phyloP scores from a whole-genome alignment of 257 asterid species.

The Voacanga thouarsii region DNA sequence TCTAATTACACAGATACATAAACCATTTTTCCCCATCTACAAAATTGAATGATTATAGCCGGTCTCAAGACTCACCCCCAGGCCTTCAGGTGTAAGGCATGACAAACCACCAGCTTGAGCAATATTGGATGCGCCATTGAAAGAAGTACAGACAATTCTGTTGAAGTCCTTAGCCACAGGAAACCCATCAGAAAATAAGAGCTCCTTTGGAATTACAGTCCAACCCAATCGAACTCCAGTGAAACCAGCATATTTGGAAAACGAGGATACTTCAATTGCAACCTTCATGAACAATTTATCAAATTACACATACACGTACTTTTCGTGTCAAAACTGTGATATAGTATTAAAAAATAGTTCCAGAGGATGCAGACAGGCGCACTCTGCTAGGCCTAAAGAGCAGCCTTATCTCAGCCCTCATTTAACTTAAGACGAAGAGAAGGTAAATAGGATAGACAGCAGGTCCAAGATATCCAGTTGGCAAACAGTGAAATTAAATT shows the following conservation, averaged over 20 bases:
- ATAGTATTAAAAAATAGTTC: not conserved
- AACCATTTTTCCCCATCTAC: not conserved
- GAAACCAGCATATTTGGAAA: conserved; percentile 93
- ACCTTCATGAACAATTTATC: conserved; percentile 49
- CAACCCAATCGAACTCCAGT: conserved; percentile 98
- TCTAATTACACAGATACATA: not conserved
- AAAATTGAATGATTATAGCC: not conserved
- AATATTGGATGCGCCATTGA: conserved; percentile 94
- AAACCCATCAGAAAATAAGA: conserved; percentile 81
- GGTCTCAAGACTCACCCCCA: conserved; percentile 55
- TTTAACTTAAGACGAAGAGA: not conserved
- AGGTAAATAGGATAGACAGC: not conserved
- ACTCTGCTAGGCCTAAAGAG: not conserved
- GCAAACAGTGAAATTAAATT: too few relatives aligned
- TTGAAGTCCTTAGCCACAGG: conserved; percentile 93
- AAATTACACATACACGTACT: not conserved
- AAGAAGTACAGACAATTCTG: conserved; percentile 88
- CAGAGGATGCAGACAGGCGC: not conserved
- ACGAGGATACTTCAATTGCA: conserved; percentile 94
- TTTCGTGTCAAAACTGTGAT: not conserved
- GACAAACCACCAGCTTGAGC: conserved; percentile 96
- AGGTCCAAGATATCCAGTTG: too few relatives aligned
- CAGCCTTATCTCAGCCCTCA: not conserved
- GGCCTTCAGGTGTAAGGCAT: conserved; percentile 82
- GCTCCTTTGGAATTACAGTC: conserved; percentile 89